Evolutionary conservation across 257 asterid species (phyloP), one percentile per base, ranked within the genome.

Genomic region (Nemophila menziesii): DNA sequence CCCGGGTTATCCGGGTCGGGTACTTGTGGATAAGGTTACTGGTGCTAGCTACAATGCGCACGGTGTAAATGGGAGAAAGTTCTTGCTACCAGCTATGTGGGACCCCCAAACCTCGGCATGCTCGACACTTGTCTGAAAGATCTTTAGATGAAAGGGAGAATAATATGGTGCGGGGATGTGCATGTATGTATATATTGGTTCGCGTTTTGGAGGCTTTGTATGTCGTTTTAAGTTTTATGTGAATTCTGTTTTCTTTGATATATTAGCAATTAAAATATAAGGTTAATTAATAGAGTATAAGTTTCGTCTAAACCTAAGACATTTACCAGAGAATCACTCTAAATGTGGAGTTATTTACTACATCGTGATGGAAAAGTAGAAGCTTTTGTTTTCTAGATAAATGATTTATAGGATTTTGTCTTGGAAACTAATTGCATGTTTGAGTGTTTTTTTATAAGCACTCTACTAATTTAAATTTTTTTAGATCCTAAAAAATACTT

Each of bases 11-110:
- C 39, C 51, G 34, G 63, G 63, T 1, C 40, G 22, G 6, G 63
- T 57, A 0, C 37, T 57, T 14, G 53, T 52, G 10, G 63, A 57
- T 26, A 57, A 57, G 51, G 15, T 40, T 2, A 57, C 51, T 10
- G 63, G 63, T 3, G 63, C 63, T 15, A 57, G 63, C 39, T 57
- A 57, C 4, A 57, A 57, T 42, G 63, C 57, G 16, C 37, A 41
- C 15, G 63, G 63, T 23, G 40, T 44, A 2, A 49, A 49, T 8
- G 63, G 63, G 39, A 48, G 63, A 3, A 57, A 43, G 51, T 57
- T 19, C 39, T 44, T 57, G 44, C 46, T 57, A 0, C 63, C 63
- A 40, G 63, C 56, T 13, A 57, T 57, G 57, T 57, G 63, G 63
- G 63, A 57, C 56, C 63, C 63, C 5, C 33, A 48, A n/a, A 33